A percentile compares a stretch with the other conserved stretches of the same genome.
Conservation (phyloP, 2,329 filamentous ascomycete genomes). For the Phialophora chinensis region DNA sequence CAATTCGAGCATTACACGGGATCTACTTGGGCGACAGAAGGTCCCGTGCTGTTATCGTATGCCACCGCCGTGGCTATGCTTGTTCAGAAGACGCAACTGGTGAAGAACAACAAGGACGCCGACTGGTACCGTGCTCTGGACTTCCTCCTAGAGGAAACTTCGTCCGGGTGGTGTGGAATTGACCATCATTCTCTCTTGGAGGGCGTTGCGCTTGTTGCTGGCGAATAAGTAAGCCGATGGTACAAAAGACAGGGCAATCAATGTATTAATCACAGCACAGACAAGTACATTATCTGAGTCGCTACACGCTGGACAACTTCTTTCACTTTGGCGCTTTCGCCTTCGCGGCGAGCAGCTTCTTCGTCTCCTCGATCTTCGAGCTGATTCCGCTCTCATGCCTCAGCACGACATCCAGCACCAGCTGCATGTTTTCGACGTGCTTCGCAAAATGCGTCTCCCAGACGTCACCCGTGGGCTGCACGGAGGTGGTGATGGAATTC, state of each 20-base stretch:
- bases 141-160: not conserved
- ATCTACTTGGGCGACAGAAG: not conserved
- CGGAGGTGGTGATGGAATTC: not conserved
- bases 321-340: not conserved
- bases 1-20: not conserved
- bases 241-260: not conserved
- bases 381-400: not conserved
- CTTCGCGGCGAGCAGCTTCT: not conserved
- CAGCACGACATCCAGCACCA: conserved; percentile 1
- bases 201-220: not conserved
- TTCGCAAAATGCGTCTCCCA: not conserved
- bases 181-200: not conserved
- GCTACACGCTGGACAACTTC: not conserved
- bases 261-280: not conserved
- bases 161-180: not conserved
- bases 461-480: not conserved
- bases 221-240: not conserved
- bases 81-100: not conserved
- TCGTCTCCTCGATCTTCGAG: not conserved
- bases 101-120: not conserved
- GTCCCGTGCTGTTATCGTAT: not conserved
- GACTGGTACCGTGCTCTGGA: not conserved
- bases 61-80: conserved; percentile 4
- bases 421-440: not conserved
- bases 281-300: not conserved